These are phyloP conservation scores for Balamuthia mandrillaris DNA, from an alignment of 208 protist genomes.

Conservation along the genomic window DNA sequence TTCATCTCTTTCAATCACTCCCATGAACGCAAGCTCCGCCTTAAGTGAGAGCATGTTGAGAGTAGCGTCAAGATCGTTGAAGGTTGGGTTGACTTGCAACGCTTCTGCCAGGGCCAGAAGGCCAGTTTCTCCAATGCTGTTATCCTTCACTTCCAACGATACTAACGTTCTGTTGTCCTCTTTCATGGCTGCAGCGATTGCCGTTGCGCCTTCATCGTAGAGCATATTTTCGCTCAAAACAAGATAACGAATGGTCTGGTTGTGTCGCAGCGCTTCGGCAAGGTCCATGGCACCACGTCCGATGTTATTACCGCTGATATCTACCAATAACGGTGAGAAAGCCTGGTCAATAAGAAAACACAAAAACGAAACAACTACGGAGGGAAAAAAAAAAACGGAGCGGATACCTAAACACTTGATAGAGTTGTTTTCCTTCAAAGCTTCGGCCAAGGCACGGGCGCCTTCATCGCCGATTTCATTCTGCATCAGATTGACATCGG, in stretches of 20 bases:
- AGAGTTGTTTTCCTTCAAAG: neutral
- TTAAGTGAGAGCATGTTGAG: too few relatives aligned
- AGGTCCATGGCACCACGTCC: neutral
- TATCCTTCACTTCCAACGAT: too few relatives aligned
- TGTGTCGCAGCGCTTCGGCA: neutral
- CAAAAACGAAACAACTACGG: too few relatives aligned
- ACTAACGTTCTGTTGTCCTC: too few relatives aligned
- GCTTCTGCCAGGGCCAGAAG: too few relatives aligned
- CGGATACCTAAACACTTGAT: neutral
- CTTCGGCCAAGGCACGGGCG: neutral
- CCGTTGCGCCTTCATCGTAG: neutral
- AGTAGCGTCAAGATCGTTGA: too few relatives aligned
- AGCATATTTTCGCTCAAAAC: neutral
- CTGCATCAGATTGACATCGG: slow-evolving; percentile 1
- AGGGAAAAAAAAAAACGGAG: too few relatives aligned
- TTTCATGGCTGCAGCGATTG: too few relatives aligned
- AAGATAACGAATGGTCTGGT: neutral
- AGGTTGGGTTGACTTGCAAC: too few relatives aligned
- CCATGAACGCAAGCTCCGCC: too few relatives aligned
- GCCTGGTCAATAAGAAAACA: neutral
- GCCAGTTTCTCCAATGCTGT: too few relatives aligned
- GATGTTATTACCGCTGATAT: neutral
- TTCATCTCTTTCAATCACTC: too few relatives aligned
- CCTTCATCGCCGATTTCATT: neutral
- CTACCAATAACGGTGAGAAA: neutral